phyloP scores from a whole-genome alignment of 2,329 filamentous ascomycete species.

The Sordariomycetes sp. region DNA sequence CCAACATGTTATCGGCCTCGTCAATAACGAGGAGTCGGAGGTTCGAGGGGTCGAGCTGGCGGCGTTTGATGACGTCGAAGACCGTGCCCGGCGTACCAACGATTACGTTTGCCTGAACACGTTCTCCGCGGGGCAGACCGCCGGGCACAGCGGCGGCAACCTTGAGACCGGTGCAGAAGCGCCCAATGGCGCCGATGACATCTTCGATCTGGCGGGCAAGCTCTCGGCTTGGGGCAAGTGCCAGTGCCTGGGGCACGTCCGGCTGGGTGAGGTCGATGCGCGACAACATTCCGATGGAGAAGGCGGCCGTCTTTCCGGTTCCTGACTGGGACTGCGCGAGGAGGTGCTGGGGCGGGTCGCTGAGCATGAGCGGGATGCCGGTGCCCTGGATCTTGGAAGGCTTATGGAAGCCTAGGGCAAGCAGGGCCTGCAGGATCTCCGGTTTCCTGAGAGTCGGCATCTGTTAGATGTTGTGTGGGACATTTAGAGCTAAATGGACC shows the following conservation, averaged over 20 bases:
- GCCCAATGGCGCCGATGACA: constrained; percentile 72
- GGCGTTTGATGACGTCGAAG: constrained; percentile 69
- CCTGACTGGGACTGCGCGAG: constrained; percentile 99
- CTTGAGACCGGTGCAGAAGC: constrained; percentile 63
- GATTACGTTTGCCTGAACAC: constrained; percentile 64
- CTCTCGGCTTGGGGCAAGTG: constrained; percentile 86
- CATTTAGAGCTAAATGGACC: background rate
- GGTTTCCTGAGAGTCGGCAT: constrained; percentile 14
- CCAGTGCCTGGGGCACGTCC: constrained; percentile 68
- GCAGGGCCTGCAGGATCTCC: constrained; percentile 62
- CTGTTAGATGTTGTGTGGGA: background rate
- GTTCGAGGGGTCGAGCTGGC: constrained; percentile 56
- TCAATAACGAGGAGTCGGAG: constrained; percentile 83
- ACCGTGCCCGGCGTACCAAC: constrained; percentile 92
- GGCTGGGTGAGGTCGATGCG: constrained; percentile 64
- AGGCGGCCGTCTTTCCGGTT: constrained; percentile 95
- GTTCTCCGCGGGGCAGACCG: constrained; percentile 51
- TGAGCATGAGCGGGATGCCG: constrained; percentile 78
- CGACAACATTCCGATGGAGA: constrained; percentile 81
- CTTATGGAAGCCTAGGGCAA: constrained; percentile 77
- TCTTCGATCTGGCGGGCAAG: constrained; percentile 87
- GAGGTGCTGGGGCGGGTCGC: constrained; percentile 81
- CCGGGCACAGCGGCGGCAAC: constrained; percentile 79
- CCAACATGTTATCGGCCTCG: constrained; percentile 98
- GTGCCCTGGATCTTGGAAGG: constrained; percentile 97